Conservation (phyloP, 1,139 yeast species). For the Yamadazyma buinensis region DNA sequence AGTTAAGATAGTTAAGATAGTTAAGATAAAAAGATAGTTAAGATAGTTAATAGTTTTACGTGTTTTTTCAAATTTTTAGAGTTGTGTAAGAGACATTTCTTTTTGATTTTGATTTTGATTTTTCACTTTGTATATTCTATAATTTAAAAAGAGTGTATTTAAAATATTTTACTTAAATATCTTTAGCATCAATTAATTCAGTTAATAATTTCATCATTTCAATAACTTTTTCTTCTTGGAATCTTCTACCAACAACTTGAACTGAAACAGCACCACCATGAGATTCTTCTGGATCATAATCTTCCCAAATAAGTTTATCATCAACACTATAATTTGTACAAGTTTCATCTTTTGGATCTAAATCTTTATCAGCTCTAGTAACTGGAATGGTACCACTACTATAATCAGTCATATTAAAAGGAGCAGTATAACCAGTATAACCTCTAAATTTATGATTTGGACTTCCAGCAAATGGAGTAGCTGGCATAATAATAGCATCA, state of each 20-base stretch:
- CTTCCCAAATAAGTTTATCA: constrained; percentile 20
- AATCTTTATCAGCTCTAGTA: constrained; percentile 42
- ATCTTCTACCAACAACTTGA: constrained; percentile 56
- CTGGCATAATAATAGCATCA: constrained; percentile 48
- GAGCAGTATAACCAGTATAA: constrained; percentile 49
- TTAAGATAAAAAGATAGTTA: too few species aligned
- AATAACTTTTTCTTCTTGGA: constrained; percentile 60
- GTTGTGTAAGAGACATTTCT: too few species aligned
- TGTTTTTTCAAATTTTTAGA: too few species aligned
- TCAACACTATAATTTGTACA: constrained; percentile 15
- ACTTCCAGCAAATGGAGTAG: constrained; percentile 44
- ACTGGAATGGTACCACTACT: constrained; percentile 59
- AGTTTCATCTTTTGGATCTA: constrained; percentile 28
- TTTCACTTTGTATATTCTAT: not conserved
- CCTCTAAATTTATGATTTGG: constrained; percentile 35
- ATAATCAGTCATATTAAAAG: constrained; percentile 58
- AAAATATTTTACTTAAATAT: too few species aligned
- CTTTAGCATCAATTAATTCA: constrained; percentile 13
- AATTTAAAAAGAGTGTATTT: too few species aligned
- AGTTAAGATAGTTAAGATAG: too few species aligned
- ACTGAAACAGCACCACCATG: constrained; percentile 66
- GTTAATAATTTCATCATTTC: constrained; percentile 29
- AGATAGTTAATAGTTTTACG: too few species aligned
- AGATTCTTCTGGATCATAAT: constrained; percentile 53
- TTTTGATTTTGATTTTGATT: too few species aligned